Evolutionary conservation across 2,329 filamentous ascomycete genomes (phyloP).

Genomic region (Penicillium brevicompactum): DNA sequence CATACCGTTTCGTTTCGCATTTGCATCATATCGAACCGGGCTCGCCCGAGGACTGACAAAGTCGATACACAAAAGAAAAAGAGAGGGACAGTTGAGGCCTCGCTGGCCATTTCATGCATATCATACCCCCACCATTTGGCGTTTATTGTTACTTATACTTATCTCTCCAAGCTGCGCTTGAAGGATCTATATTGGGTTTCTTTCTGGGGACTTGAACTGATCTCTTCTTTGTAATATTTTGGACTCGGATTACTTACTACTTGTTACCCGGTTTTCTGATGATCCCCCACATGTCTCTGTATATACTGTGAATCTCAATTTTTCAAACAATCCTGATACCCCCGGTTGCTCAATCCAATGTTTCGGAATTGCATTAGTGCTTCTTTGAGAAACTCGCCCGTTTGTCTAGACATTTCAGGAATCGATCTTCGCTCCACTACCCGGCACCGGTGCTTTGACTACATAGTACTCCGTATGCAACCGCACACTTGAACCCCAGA

Average conservation of each 20-base stretch:
- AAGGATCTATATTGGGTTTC: not conserved
- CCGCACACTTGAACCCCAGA: too few species aligned
- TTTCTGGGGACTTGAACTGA: not conserved
- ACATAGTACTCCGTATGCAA: too few species aligned
- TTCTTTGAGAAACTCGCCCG: not conserved
- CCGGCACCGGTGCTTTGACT: too few species aligned
- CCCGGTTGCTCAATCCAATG: not conserved
- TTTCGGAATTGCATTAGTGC: not conserved
- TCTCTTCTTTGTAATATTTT: constrained; percentile 11
- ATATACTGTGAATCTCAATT: not conserved
- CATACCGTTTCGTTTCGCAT: constrained; percentile 6
- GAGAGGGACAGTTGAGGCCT: constrained; percentile 2
- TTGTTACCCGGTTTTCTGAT: not conserved
- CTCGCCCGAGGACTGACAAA: not conserved
- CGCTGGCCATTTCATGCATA: constrained; percentile 24
- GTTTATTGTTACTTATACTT: constrained; percentile 12
- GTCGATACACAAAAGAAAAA: not conserved
- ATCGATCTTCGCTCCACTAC: not conserved
- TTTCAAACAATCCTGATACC: not conserved
- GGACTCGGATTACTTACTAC: too few species aligned
- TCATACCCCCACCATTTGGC: constrained; percentile 24
- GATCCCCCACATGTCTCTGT: not conserved
- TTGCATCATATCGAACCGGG: not conserved
- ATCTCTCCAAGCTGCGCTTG: not conserved
- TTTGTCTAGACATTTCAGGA: not conserved